Percentiles rank a stretch among this genome's conserved stretches.
These are phyloP conservation scores for Metschnikowia orientalis DNA, from an alignment of 805 yeast genomes.

Conservation along the genomic window DNA sequence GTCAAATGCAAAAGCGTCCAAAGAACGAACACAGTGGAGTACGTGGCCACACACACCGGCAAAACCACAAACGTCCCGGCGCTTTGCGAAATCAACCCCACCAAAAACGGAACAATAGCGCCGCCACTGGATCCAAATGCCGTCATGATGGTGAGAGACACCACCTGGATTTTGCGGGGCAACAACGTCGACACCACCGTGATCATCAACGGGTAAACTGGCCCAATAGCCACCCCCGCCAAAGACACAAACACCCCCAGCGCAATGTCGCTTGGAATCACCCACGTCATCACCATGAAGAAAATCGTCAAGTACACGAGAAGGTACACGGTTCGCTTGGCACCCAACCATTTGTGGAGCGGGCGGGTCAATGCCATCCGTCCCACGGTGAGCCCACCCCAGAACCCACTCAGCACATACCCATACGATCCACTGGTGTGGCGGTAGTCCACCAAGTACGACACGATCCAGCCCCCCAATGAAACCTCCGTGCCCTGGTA, in stretches of 20 bases:
- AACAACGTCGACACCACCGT: constrained; percentile 19
- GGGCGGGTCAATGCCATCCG: constrained; percentile 18
- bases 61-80: constrained; percentile 23
- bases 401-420: constrained; percentile 23
- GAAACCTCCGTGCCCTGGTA: constrained; percentile 23
- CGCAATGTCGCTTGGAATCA: constrained; percentile 10
- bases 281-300: constrained; percentile 18
- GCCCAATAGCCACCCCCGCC: constrained; percentile 21
- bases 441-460: constrained; percentile 22
- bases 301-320: constrained; percentile 12
- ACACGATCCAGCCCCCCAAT: constrained; percentile 24
- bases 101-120: constrained; percentile 22
- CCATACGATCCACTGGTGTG: constrained; percentile 18
- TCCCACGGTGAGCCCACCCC: constrained; percentile 25
- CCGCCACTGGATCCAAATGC: constrained; percentile 26
- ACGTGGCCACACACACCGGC: constrained; percentile 20
- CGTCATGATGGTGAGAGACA: constrained; percentile 22
- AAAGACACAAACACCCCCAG: constrained; percentile 18
- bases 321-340: constrained; percentile 14
- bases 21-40: constrained; percentile 14
- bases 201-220: constrained; percentile 23
- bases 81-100: constrained; percentile 21
- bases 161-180: constrained; percentile 23
- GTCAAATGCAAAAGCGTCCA: constrained; percentile 13
- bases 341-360: constrained; percentile 17